phyloP scores from a whole-genome alignment of 1,284 basidiomycete species.

The Rugiboletus extremiorientalis region DNA sequence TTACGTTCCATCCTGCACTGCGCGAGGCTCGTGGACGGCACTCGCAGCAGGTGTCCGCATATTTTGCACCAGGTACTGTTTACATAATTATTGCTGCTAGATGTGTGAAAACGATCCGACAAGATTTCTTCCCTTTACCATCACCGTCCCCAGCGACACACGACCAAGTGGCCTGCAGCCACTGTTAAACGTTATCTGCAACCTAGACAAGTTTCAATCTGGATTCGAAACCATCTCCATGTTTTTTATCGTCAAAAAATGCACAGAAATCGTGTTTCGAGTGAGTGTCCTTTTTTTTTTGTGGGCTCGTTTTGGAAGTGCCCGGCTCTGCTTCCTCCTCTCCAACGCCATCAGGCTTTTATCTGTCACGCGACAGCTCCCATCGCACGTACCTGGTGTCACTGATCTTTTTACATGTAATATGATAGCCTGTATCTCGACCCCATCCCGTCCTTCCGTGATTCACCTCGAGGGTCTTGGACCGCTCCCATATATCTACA shows the following conservation, averaged over 20 bases:
- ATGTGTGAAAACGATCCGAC: slow-evolving; percentile 22
- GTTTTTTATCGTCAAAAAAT: slow-evolving; percentile 47
- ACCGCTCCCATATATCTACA: slow-evolving; percentile 22
- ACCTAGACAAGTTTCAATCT: slow-evolving; percentile 39
- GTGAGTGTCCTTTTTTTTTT: slow-evolving; percentile 38
- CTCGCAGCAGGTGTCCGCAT: background rate
- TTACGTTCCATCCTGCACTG: slow-evolving; percentile 31
- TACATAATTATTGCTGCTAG: slow-evolving; percentile 35
- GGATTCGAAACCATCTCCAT: slow-evolving; percentile 49
- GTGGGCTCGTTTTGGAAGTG: slow-evolving; percentile 28
- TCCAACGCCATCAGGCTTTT: slow-evolving; percentile 32
- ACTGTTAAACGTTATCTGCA: slow-evolving; percentile 16
- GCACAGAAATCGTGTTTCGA: slow-evolving; percentile 48
- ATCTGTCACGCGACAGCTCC: slow-evolving; percentile 38
- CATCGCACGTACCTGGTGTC: slow-evolving; percentile 31
- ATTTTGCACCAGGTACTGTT: slow-evolving; percentile 19
- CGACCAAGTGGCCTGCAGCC: slow-evolving; percentile 34
- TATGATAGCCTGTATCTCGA: slow-evolving; percentile 25
- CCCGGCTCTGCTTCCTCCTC: slow-evolving; percentile 15
- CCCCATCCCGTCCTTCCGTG: slow-evolving; percentile 22
- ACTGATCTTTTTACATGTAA: slow-evolving; percentile 41
- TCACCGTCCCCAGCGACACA: slow-evolving; percentile 34
- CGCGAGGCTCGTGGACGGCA: background rate
- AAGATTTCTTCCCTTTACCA: slow-evolving; percentile 28
- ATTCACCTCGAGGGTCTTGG: slow-evolving; percentile 16